Evolutionary conservation across 2,329 filamentous ascomycete genomes (phyloP), one percentile per base, ranked within the genome.

Genomic region (Talaromyces sp.): DNA sequence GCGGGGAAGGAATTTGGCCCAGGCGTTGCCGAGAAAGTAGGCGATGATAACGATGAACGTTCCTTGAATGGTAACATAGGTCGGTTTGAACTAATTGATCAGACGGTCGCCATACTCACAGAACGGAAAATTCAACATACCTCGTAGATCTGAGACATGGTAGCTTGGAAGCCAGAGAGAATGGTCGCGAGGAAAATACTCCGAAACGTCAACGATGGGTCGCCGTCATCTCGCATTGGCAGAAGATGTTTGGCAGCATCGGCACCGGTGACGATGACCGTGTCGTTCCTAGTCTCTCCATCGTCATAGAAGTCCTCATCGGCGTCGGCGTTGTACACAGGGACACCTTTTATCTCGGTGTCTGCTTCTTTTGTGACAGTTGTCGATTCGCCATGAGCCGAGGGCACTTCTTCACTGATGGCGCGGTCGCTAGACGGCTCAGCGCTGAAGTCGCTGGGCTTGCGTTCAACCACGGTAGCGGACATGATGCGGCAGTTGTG

Each of bases 41-140:
- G 83, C 82, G 54, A 87, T 85, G 47, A 87, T 79, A 5, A 85
- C 84, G 60, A 86, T 85, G 63, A 86, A 86, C 0, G 83, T 86
- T 43, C 84, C 83, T 16, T 79, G 77, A 19, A 86, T 82, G 3
- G 76, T 78, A 41, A 83, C 71, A 0, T 43, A 2, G 0, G 84
- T 86, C 0, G 83, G 84, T 78, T 86, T 85, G 72, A 84, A 86
- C 82, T 85, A 49, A 9, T 43, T 13, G 11, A 16, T 69, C 50
- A 68, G 67, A 47, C n/a, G 16, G 3, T 24, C 24, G 3, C 16
- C 14, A 8, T 14, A 7, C 9, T 4, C 27, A n/a, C 27, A 22
- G 3, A 13, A 10, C 35, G 4, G 27, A 6, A 31, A 31, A 8
- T 31, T 47, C 16, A 52, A 69, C 78, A 71, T 64, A 85, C 84